phyloP scores from a whole-genome alignment of 805 yeast genomes.

The Kodamaea nitidulidarum region DNA sequence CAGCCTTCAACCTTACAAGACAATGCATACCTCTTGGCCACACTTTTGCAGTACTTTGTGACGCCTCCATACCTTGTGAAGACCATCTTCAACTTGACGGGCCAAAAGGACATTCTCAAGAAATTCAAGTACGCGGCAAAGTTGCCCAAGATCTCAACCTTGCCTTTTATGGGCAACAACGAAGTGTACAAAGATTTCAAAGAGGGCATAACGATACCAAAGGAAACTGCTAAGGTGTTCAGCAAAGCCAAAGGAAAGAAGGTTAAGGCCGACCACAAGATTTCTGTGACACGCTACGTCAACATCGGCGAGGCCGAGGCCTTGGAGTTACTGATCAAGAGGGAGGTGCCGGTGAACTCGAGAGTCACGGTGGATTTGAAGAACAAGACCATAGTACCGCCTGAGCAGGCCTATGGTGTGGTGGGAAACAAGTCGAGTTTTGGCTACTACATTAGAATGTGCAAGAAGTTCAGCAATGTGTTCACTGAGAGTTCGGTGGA shows the following conservation, averaged over 20 bases:
- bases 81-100: conserved; percentile 44
- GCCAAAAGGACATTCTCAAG: conserved; percentile 32
- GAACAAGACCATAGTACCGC: conserved; percentile 61
- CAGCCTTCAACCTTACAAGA: conserved; percentile 14
- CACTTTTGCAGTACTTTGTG: conserved; percentile 71
- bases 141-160: conserved; percentile 65
- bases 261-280: conserved; percentile 31
- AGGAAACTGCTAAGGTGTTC: conserved; percentile 33
- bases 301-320: conserved; percentile 66
- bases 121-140: conserved; percentile 61
- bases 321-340: conserved; percentile 51
- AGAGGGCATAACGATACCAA: conserved; percentile 62
- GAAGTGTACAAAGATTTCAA: conserved; percentile 34
- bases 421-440: conserved; percentile 57
- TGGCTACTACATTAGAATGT: conserved; percentile 74
- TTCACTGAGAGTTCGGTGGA: conserved; percentile 63
- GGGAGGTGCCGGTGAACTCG: conserved; percentile 68
- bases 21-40: conserved; percentile 55
- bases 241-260: conserved; percentile 43
- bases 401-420: conserved; percentile 63
- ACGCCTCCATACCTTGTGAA: conserved; percentile 81
- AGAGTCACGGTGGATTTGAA: conserved; percentile 76
- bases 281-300: conserved; percentile 63
- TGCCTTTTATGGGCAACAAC: conserved; percentile 67
- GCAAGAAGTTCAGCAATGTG: conserved; percentile 53